Evolutionary conservation across 2,329 filamentous ascomycete species (phyloP).

Genomic region (Aspergillus glaucus): DNA sequence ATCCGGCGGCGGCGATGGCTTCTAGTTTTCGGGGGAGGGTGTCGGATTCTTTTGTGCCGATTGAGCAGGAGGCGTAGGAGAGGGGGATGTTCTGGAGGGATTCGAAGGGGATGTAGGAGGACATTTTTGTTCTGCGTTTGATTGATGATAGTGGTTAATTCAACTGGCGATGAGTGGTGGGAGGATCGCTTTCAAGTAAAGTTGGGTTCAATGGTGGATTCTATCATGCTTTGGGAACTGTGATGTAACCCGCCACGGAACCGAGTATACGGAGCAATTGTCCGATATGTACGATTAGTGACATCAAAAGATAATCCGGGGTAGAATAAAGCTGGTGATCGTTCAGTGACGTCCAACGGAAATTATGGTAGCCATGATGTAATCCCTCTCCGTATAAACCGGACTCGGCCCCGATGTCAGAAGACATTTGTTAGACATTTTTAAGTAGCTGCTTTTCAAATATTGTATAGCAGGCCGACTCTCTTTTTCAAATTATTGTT

Average conservation of each 20-base stretch:
- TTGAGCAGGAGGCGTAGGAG: conserved; percentile 40
- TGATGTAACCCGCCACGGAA: conserved; percentile 10
- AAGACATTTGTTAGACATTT: neutral
- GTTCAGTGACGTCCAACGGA: neutral
- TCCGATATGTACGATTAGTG: neutral
- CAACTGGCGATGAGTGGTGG: neutral
- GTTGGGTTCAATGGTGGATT: neutral
- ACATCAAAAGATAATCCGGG: neutral
- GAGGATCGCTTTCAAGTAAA: neutral
- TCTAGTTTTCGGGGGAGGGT: conserved; percentile 34
- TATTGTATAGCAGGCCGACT: too few relatives aligned
- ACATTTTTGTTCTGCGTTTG: neutral
- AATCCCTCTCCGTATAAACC: neutral
- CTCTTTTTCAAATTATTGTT: too few relatives aligned
- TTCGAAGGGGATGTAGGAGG: conserved; percentile 2
- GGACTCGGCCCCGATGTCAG: neutral
- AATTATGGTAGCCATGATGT: neutral
- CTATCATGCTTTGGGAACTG: conserved; percentile 2
- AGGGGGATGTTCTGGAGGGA: conserved; percentile 27
- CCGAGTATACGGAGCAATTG: neutral
- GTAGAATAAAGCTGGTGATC: too few relatives aligned
- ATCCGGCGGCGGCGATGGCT: conserved; percentile 35
- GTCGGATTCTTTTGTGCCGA: conserved; percentile 29
- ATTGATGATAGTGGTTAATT: neutral
- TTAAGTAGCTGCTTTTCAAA: neutral